phyloP scores from a whole-genome alignment of 257 asterid genomes.

The Nicotiana noctiflora region DNA sequence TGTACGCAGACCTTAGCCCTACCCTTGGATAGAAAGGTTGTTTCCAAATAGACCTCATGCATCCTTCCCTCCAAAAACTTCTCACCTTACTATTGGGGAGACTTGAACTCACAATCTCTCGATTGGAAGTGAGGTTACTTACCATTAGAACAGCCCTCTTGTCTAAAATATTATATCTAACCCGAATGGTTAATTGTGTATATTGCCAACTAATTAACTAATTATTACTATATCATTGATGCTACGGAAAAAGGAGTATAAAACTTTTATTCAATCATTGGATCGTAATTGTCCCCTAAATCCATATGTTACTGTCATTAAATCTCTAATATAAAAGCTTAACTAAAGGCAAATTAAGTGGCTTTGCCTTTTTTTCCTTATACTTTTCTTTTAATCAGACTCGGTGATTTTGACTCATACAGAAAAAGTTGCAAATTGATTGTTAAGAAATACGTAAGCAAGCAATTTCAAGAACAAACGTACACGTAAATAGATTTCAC shows the following conservation, averaged over 20 bases:
- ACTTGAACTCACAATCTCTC: no score
- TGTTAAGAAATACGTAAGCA: background rate
- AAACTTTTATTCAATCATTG: conserved; percentile 9
- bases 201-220: no score
- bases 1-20: no score
- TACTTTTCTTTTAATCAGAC: background rate
- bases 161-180: no score
- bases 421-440: background rate
- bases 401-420: background rate
- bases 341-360: background rate
- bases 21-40: no score
- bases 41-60: no score
- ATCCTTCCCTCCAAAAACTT: no score
- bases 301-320: background rate
- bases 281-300: conserved; percentile 3
- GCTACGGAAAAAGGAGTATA: background rate
- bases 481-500: background rate
- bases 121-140: no score
- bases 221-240: background rate
- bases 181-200: no score
- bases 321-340: background rate
- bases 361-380: background rate
- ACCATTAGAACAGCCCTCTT: no score
- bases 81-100: no score
- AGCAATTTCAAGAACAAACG: background rate